Conservation (phyloP, 305 asterid genomes). For the Salvia sclarea region DNA sequence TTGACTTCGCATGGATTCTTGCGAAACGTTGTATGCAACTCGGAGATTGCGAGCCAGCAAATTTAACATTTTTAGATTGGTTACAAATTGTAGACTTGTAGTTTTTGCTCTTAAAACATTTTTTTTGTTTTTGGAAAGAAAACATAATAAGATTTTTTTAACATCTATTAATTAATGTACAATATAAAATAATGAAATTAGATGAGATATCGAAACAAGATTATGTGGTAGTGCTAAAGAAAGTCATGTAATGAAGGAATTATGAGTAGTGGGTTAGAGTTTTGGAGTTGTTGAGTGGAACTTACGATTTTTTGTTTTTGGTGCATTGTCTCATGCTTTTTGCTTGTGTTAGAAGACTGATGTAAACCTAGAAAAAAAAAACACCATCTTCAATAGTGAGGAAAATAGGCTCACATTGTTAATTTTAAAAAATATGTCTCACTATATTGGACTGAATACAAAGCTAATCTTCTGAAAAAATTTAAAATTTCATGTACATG, state of each 20-base stretch:
- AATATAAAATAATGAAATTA: neutral
- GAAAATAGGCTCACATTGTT: no score
- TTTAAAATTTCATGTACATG: no score
- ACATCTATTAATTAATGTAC: neutral
- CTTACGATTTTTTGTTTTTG: neutral
- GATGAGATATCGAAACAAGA: neutral
- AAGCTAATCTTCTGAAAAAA: no score
- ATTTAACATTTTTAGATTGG: neutral
- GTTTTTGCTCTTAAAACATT: no score
- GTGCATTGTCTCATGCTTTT: neutral
- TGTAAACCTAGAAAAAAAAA: no score
- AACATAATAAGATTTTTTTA: no score
- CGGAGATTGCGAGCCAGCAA: neutral
- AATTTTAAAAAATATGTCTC: no score
- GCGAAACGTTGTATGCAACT: no score
- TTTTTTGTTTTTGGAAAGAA: no score
- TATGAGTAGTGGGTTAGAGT: neutral
- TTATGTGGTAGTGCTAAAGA: neutral
- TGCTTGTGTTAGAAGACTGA: neutral
- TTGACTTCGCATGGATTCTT: neutral
- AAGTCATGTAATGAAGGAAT: slow-evolving; percentile 9
- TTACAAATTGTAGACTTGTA: neutral
- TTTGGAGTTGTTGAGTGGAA: neutral
- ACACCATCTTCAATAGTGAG: no score
- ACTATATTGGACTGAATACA: no score